Percentiles rank a stretch among this genome's conserved stretches.
Evolutionary conservation across 176 grass and related monocot genomes (phyloP).

Genomic region (Bolboschoenus planiculmis): DNA sequence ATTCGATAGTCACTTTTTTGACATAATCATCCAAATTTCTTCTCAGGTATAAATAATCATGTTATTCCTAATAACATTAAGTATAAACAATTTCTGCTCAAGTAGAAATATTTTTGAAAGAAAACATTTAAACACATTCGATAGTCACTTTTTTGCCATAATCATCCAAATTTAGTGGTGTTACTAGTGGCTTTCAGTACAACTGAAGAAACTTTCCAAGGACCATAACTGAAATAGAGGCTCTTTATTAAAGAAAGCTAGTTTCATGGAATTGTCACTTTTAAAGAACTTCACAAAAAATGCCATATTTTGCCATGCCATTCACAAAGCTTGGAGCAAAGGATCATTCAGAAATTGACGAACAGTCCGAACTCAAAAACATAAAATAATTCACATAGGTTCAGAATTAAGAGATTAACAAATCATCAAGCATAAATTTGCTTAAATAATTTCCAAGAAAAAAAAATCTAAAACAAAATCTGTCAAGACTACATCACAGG

Average conservation of each 20-base stretch:
- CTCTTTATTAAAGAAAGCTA: too few relatives aligned
- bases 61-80: too few relatives aligned
- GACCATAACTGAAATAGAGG: too few relatives aligned
- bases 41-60: too few relatives aligned
- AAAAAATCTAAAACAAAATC: not conserved
- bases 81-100: too few relatives aligned
- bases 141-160: not conserved
- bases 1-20: too few relatives aligned
- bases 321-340: not conserved
- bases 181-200: not conserved
- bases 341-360: not conserved
- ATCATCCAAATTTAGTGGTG: too few relatives aligned
- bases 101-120: not conserved
- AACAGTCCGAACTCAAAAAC: not conserved
- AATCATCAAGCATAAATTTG: not conserved
- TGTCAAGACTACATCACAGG: not conserved
- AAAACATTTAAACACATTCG: not conserved
- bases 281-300: not conserved
- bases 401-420: constrained; percentile 4
- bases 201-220: not conserved
- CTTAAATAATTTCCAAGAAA: not conserved
- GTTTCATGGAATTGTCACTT: not conserved
- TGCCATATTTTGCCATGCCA: not conserved
- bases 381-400: not conserved
- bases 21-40: too few relatives aligned